These are phyloP conservation scores for Fagus crenata DNA, from an alignment of 306 rosid genomes.

Conservation along the genomic window DNA sequence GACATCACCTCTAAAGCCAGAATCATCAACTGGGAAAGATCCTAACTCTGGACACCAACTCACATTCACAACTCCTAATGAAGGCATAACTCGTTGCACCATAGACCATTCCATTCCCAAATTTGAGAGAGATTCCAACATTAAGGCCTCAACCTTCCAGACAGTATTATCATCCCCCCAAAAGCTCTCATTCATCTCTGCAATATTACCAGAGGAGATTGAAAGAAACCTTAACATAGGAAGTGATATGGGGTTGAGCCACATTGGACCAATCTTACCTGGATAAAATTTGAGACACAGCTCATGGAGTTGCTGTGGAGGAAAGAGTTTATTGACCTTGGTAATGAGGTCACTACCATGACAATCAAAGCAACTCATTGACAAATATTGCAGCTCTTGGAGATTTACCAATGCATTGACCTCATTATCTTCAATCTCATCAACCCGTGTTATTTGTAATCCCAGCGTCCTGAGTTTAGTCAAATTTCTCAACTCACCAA, in stretches of 20 bases:
- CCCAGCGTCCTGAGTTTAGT: slow-evolving; percentile 29
- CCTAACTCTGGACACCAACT: slow-evolving; percentile 39
- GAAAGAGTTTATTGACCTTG: slow-evolving; percentile 29
- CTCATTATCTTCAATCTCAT: slow-evolving; percentile 35
- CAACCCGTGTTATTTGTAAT: slow-evolving; percentile 25
- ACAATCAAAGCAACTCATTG: slow-evolving; percentile 35
- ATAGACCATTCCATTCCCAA: slow-evolving; percentile 29
- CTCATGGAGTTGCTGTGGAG: slow-evolving; percentile 40
- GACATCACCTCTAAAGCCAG: slow-evolving; percentile 33
- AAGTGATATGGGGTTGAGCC: slow-evolving; percentile 42
- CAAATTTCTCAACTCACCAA: slow-evolving; percentile 33
- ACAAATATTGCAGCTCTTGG: slow-evolving; percentile 37
- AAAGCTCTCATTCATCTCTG: slow-evolving; percentile 16
- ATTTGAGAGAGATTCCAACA: slow-evolving; percentile 32
- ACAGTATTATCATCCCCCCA: slow-evolving; percentile 25
- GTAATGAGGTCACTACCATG: slow-evolving; percentile 23
- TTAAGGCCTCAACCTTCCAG: slow-evolving; percentile 36
- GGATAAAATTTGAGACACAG: slow-evolving; percentile 29
- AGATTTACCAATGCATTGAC: slow-evolving; percentile 32
- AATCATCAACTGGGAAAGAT: slow-evolving; percentile 27
- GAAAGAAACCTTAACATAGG: slow-evolving; percentile 32
- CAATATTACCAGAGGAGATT: slow-evolving; percentile 32
- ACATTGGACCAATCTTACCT: slow-evolving; percentile 29
- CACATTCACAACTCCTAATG: slow-evolving; percentile 18
- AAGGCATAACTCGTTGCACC: slow-evolving; percentile 28